Conservation (phyloP, 257 asterid species). For the Solanum dulcamara region DNA sequence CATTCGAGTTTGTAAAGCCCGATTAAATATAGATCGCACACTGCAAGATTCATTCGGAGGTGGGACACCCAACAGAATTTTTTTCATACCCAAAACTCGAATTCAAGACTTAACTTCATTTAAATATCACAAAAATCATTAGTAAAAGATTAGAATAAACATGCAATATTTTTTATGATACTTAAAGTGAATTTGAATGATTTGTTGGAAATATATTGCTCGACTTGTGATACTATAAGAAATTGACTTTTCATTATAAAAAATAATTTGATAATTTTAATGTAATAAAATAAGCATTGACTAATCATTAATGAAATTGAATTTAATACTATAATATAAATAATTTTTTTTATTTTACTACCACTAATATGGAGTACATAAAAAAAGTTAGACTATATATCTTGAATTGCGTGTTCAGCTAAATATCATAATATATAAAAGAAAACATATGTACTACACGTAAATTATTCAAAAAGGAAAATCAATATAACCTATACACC, state of each 20-base stretch:
- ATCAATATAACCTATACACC: neutral
- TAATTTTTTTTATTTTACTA: neutral
- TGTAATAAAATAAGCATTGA: neutral
- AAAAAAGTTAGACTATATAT: neutral
- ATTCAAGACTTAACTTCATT: too few relatives aligned
- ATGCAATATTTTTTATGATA: neutral
- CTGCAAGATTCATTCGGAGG: too few relatives aligned
- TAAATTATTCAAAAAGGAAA: neutral
- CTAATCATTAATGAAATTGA: neutral
- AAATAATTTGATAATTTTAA: neutral
- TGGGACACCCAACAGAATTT: too few relatives aligned
- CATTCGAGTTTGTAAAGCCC: too few relatives aligned
- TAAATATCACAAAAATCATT: neutral
- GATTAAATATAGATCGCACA: too few relatives aligned
- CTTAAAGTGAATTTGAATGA: neutral
- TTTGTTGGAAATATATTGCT: neutral
- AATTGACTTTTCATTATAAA: neutral
- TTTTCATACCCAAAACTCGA: too few relatives aligned
- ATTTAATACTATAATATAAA: neutral
- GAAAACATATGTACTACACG: neutral
- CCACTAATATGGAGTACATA: too few relatives aligned
- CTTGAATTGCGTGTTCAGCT: neutral
- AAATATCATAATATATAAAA: neutral
- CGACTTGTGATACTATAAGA: too few relatives aligned
- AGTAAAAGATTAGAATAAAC: neutral